phyloP scores from a whole-genome alignment of 2,329 filamentous ascomycete genomes.

The Pyricularia pennisetigena region DNA sequence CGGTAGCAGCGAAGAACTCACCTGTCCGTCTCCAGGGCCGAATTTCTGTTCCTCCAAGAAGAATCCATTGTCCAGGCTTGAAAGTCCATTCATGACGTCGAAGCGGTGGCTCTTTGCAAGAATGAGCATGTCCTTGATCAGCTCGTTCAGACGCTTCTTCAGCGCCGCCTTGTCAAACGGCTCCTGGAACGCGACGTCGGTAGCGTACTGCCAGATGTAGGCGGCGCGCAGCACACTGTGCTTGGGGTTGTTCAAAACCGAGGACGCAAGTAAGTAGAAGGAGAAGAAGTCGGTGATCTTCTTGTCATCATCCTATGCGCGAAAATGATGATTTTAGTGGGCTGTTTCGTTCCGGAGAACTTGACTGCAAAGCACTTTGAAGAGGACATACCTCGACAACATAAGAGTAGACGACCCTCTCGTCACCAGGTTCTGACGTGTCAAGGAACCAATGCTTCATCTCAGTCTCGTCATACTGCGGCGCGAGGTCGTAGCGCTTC shows the following conservation, averaged over 20 bases:
- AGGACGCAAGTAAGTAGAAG: slow-evolving; percentile 91
- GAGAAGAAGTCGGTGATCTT: slow-evolving; percentile 96
- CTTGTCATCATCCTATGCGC: slow-evolving; percentile 41
- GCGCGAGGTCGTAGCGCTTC: slow-evolving; percentile 71
- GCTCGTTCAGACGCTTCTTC: slow-evolving; percentile 68
- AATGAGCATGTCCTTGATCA: slow-evolving; percentile 80
- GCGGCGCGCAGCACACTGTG: slow-evolving; percentile 77
- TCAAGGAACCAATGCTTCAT: slow-evolving; percentile 81
- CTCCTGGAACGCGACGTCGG: slow-evolving; percentile 60
- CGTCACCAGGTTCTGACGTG: slow-evolving; percentile 49
- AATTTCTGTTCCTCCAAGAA: slow-evolving; percentile 95
- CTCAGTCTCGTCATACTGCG: slow-evolving; percentile 71
- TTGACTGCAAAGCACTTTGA: not conserved
- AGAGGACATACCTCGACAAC: slow-evolving; percentile 61
- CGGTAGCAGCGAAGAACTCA: slow-evolving; percentile 90
- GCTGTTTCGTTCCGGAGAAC: not conserved
- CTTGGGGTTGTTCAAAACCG: slow-evolving; percentile 73
- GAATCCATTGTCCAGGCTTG: slow-evolving; percentile 84
- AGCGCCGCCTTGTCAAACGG: slow-evolving; percentile 47
- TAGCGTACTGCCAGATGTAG: slow-evolving; percentile 96
- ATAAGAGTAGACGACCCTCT: slow-evolving; percentile 89
- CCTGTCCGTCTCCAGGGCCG: slow-evolving; percentile 82
- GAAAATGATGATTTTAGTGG: not conserved
- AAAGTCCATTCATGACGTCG: slow-evolving; percentile 94
- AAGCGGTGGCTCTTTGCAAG: slow-evolving; percentile 76